Evolutionary conservation across 2,329 filamentous ascomycete genomes (phyloP).

Genomic region (Diaporthe eres): DNA sequence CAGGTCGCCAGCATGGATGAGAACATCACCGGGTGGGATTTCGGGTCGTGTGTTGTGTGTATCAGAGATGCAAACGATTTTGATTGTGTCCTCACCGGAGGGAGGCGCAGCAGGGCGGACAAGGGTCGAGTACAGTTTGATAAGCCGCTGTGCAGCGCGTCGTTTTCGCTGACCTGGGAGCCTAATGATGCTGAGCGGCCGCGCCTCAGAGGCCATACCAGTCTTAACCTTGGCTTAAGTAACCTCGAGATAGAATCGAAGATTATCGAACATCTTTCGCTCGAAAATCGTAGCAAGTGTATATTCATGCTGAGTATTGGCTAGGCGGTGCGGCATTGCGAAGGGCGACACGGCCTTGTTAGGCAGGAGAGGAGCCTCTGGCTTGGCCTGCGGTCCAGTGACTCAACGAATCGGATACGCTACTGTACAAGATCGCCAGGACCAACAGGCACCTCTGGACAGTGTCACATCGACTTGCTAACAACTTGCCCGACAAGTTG

Average conservation of each 20-base stretch:
- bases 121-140: not conserved
- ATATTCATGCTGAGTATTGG: not conserved
- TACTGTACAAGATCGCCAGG: not conserved
- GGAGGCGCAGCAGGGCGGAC: not conserved
- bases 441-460: not conserved
- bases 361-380: not conserved
- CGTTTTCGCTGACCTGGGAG: not conserved
- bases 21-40: conserved; percentile 55
- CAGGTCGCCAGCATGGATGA: conserved; percentile 59
- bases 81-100: not conserved
- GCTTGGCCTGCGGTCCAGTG: not conserved
- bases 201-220: not conserved
- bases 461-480: not conserved
- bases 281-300: not conserved
- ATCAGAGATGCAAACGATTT: conserved; percentile 57
- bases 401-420: not conserved
- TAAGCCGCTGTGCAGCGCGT: not conserved
- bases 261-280: not conserved
- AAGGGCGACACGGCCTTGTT: not conserved
- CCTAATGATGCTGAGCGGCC: not conserved
- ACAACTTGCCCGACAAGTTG: not conserved
- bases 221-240: no score
- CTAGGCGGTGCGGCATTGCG: not conserved
- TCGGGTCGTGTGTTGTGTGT: conserved; percentile 55
- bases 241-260: not conserved